These are phyloP conservation scores for Gamsiella multidivaricata DNA, from an alignment of 192 early-diverging fungal genomes.

Conservation along the genomic window DNA sequence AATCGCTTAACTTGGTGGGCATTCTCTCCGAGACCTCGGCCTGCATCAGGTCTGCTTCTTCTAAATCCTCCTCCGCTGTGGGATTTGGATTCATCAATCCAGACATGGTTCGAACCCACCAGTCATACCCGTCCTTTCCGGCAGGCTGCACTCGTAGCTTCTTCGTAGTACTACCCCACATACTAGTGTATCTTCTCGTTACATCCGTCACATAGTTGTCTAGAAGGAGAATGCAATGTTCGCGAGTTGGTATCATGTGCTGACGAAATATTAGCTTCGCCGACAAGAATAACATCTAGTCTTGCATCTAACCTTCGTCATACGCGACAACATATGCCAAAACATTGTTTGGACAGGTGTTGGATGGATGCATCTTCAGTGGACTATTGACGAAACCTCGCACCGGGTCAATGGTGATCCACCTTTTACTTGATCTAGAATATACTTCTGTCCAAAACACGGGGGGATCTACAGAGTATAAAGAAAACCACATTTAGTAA, in stretches of 20 bases:
- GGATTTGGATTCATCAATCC: conserved; percentile 26
- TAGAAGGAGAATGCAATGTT: neutral
- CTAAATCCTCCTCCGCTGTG: conserved; percentile 43
- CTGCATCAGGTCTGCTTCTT: conserved; percentile 63
- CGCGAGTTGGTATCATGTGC: neutral
- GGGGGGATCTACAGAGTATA: conserved; percentile 51
- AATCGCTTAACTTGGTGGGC: conserved; percentile 81
- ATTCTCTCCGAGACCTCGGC: conserved; percentile 68
- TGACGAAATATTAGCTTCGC: neutral
- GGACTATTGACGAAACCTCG: conserved; percentile 63
- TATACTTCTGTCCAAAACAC: conserved; percentile 79
- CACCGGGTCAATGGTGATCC: conserved; percentile 75
- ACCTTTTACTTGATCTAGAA: conserved; percentile 56
- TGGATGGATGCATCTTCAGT: conserved; percentile 64
- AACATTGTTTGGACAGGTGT: conserved; percentile 54
- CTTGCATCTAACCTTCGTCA: conserved; percentile 53
- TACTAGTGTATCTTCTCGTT: conserved; percentile 71
- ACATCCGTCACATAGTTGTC: conserved; percentile 70
- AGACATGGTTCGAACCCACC: conserved; percentile 52
- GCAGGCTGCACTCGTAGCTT: conserved; percentile 56
- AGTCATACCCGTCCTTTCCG: conserved; percentile 51
- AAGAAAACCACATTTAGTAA: neutral
- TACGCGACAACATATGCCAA: conserved; percentile 75
- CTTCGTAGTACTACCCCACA: conserved; percentile 65
- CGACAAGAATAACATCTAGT: neutral